Percentiles rank a stretch among this genome's conserved stretches.
phyloP scores from a whole-genome alignment of 257 asterid species.

The Linaria vulgaris region DNA sequence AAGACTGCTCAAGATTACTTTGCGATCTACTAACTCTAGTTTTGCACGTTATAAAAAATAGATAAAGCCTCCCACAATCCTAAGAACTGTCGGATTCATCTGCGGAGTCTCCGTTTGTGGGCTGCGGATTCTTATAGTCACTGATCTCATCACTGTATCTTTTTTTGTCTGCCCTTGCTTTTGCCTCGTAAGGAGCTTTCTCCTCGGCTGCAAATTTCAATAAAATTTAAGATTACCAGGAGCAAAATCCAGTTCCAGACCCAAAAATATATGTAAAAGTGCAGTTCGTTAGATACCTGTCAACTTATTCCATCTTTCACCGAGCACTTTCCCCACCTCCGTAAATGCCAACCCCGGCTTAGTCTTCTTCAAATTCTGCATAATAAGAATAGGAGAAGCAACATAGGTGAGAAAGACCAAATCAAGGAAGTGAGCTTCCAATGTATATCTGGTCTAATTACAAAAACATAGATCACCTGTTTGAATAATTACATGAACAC shows the following conservation, averaged over 20 bases:
- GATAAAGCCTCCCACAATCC: too few relatives aligned
- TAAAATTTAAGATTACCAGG: not conserved
- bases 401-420: not conserved
- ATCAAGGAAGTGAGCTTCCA: not conserved
- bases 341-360: conserved; percentile 78
- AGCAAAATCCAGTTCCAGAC: not conserved
- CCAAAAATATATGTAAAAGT: not conserved
- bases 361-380: conserved; percentile 70
- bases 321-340: conserved; percentile 71
- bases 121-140: conserved; percentile 64
- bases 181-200: conserved; percentile 77
- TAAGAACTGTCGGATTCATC: too few relatives aligned
- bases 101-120: conserved; percentile 29
- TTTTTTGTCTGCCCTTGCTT: conserved; percentile 80
- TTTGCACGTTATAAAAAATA: too few relatives aligned
- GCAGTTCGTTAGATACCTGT: conserved; percentile 45
- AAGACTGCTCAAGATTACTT: too few relatives aligned
- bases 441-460: not conserved
- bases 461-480: too few relatives aligned
- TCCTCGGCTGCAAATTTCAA: conserved; percentile 59
- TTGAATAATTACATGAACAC: too few relatives aligned
- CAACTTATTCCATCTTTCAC: conserved; percentile 86
- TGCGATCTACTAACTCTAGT: too few relatives aligned
- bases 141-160: conserved; percentile 66
- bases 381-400: not conserved